Evolutionary conservation across 1,284 basidiomycete species (phyloP), one percentile per base, ranked within the genome.

Genomic region (Sanghuangporus baumii): DNA sequence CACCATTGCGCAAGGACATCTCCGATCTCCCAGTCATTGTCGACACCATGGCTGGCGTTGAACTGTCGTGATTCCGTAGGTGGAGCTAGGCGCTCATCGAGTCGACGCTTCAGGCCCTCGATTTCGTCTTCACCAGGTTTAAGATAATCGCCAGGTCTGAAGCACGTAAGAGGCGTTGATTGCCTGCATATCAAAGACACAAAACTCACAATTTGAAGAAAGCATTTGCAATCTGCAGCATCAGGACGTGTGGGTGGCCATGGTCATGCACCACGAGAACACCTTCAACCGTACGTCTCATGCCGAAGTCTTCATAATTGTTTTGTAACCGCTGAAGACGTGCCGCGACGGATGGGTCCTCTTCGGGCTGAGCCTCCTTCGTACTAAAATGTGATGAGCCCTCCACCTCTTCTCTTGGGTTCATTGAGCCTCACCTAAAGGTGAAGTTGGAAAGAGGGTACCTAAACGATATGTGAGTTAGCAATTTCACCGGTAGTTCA

Each of bases 181-280:
- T 6, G 57, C 48, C 26, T 31, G 61, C 56, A 62, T 31, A 23
- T 9, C 3, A 55, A 52, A 58, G 57, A 40, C 62, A 12, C 54
- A 18, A 37, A n/a, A 79, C 91, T 71, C 70, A 94, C 94, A 98
- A 84, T 75, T 98, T 98, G 84, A 98, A 98, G 77, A 98, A 99
- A 18, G 95, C 94, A 73, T 98, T 98, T 38, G 95, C 96, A 71
- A 99, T 97, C 74, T 98, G 96, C 14, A 98, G 83, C 87, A 98
- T 96, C 67, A 99, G 85, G 65, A 98, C 92, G 72, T 98, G 96
- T 2, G 94, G 93, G 72, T 96, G 91, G 0, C 94, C 93, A 67
- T 94, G 93, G 72, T 94, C 91, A 75, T 97, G 95, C 26, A 98
- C 95, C 58, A 98, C 89, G 38, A 99, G 84, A 65, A 98, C 89